Evolutionary conservation across 208 protist species (phyloP), one percentile per base, ranked within the genome.

Genomic region (Crithidia bombi): DNA sequence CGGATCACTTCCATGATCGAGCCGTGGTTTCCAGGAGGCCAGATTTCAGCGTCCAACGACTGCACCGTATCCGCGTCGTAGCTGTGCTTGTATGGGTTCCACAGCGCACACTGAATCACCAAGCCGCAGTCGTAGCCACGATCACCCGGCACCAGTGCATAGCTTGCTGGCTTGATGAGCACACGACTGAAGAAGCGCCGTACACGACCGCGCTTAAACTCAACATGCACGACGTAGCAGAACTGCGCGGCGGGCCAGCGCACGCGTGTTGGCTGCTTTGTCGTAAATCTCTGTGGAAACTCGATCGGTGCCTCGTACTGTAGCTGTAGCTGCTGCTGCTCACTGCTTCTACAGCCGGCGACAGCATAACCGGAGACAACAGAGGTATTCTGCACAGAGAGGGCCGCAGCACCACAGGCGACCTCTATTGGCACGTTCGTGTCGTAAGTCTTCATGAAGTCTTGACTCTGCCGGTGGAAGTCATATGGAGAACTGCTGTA

Each of bases 121-220:
- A 93, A 72, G 25, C 90, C 92, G 55, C 84, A 89, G 74, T 94
- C 86, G 51, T 82, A 76, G 23, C 90, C 92, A 36, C 90, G 82
- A 63, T 97, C 92, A 9, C 89, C 89, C 23, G 89, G 83, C 15
- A 97, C 85, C 38, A 97, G 83, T n/a, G 87, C 86, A 59, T 93
- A 90, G 74, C 68, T 71, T 25, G 82, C 82, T 0, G 78, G 75
- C 25, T 55, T 62, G 57, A 77, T 30, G 26, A 69, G 54, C 12
- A 72, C 23, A 21, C 68, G 64, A 38, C 64, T 78, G 30, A 78
- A 54, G 66, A 78, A 93, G 12, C 79, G 70, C 26, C 79, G 68
- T 65, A 92, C 43, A 2, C 87, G 86, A 35, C 89, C 73, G 15
- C 90, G 87, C 67, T 95, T 95, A 79, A 95, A 95, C 75, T 95